Conservation (phyloP, 108 stramenopile species). For the Parmales sp. region DNA sequence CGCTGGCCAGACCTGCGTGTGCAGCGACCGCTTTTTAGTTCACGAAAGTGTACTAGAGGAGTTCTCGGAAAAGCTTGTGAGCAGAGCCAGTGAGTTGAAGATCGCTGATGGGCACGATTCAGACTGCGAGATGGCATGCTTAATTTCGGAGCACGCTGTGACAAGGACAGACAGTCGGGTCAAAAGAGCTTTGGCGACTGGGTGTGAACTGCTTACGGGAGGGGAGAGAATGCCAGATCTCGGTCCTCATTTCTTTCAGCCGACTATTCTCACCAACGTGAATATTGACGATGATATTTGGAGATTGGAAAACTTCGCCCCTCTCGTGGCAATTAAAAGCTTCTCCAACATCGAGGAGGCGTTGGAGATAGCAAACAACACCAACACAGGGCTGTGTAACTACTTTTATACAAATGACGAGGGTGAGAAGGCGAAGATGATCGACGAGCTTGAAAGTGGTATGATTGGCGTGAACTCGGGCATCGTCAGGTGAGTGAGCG, state of each 20-base stretch:
- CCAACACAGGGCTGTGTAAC: slow-evolving; percentile 36
- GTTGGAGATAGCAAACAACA: slow-evolving; percentile 32
- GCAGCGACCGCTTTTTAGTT: slow-evolving; percentile 79
- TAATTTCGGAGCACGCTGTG: slow-evolving; percentile 56
- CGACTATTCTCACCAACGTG: slow-evolving; percentile 76
- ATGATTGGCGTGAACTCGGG: slow-evolving; percentile 90
- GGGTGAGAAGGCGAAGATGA: slow-evolving; percentile 21
- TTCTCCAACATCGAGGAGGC: slow-evolving; percentile 43
- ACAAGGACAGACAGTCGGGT: background rate
- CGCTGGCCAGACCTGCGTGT: slow-evolving; percentile 89
- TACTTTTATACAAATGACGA: slow-evolving; percentile 33
- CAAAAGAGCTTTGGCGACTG: slow-evolving; percentile 45
- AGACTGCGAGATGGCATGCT: slow-evolving; percentile 62
- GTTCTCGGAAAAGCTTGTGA: slow-evolving; percentile 44
- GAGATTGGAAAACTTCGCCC: slow-evolving; percentile 66
- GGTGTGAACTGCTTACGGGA: slow-evolving; percentile 57
- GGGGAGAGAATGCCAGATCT: slow-evolving; percentile 38
- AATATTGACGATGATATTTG: slow-evolving; percentile 44
- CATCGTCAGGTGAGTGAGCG: no score
- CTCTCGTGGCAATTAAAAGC: slow-evolving; percentile 32
- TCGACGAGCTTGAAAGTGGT: slow-evolving; percentile 48
- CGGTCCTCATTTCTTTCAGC: slow-evolving; percentile 61
- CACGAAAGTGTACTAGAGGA: slow-evolving; percentile 62
- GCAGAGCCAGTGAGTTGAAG: slow-evolving; percentile 28
- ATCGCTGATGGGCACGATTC: slow-evolving; percentile 60